These are phyloP conservation scores for Salix arbutifolia DNA, from an alignment of 345 rosid genomes.

Conservation along the genomic window DNA sequence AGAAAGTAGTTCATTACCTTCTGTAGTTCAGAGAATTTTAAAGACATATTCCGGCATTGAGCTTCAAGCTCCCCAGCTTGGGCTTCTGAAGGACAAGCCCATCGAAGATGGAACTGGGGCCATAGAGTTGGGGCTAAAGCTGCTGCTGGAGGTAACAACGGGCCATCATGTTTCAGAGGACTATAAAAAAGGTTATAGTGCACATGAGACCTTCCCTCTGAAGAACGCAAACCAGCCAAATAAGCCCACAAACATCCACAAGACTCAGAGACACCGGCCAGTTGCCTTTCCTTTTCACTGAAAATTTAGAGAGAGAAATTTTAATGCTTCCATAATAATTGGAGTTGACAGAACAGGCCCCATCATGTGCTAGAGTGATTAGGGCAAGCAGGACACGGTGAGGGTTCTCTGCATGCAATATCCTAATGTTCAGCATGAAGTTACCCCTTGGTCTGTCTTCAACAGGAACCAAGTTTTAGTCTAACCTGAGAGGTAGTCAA, in stretches of 20 bases:
- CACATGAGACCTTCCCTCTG: conserved; percentile 51
- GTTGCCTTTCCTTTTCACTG: conserved; percentile 93
- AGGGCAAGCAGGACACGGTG: background rate
- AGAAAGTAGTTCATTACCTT: conserved; percentile 42
- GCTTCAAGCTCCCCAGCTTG: conserved; percentile 66
- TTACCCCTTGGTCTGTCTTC: background rate
- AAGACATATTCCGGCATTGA: conserved; percentile 60
- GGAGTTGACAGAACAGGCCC: background rate
- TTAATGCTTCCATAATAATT: background rate
- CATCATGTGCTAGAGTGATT: background rate
- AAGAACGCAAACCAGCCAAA: conserved; percentile 68
- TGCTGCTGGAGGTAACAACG: conserved; percentile 89
- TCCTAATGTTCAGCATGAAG: background rate
- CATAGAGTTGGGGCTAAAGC: conserved; percentile 94
- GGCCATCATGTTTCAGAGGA: conserved; percentile 48
- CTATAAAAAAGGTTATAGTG: conserved; percentile 82
- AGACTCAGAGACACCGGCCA: conserved; percentile 52
- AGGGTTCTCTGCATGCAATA: background rate
- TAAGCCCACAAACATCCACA: conserved; percentile 94
- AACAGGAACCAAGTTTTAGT: background rate
- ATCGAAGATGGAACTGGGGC: conserved; percentile 97
- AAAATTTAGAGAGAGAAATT: conserved; percentile 5
- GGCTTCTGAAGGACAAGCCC: conserved; percentile 93
- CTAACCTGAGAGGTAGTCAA: background rate
- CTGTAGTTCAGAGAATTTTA: conserved; percentile 57